Conservation (phyloP, 2,329 filamentous ascomycete genomes). For the Aspergillus sp. region DNA sequence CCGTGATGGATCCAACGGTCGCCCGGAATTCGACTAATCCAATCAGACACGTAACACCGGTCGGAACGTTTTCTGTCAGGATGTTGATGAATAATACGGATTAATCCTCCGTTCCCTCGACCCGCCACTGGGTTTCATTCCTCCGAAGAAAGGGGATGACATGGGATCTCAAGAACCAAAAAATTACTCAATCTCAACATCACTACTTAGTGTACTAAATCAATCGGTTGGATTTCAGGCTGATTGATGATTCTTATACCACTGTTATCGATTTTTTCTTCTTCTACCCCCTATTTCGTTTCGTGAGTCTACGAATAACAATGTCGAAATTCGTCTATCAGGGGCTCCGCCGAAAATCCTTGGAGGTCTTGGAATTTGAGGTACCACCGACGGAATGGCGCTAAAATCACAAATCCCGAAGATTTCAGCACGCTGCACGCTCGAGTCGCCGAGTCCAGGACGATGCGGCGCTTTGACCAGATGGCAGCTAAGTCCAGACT, state of each 20-base stretch:
- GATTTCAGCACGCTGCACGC: not conserved
- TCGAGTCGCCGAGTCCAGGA: constrained; percentile 3
- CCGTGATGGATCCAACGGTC: constrained; percentile 22
- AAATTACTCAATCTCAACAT: not conserved
- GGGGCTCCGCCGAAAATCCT: constrained; percentile 6
- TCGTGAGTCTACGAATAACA: not conserved
- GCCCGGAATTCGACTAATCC: constrained; percentile 12
- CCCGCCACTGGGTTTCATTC: not conserved
- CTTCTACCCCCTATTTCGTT: too few relatives aligned
- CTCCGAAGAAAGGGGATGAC: not conserved
- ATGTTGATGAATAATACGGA: constrained; percentile 12
- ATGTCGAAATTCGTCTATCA: not conserved
- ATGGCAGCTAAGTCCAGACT: constrained; percentile 1
- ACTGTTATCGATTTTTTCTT: not conserved
- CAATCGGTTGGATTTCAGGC: not conserved
- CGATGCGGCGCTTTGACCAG: constrained; percentile 4
- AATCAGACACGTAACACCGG: constrained; percentile 14
- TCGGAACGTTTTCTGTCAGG: constrained; percentile 18
- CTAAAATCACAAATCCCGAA: constrained; percentile 11
- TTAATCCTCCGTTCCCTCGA: not conserved
- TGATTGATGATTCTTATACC: too few relatives aligned
- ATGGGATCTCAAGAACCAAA: not conserved
- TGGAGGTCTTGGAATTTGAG: not conserved
- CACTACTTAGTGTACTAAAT: not conserved
- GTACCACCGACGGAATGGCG: not conserved